Base-by-base conservation (phyloP, 495 filamentous ascomycete genomes). In the Penicillium cataractarum region DNA sequence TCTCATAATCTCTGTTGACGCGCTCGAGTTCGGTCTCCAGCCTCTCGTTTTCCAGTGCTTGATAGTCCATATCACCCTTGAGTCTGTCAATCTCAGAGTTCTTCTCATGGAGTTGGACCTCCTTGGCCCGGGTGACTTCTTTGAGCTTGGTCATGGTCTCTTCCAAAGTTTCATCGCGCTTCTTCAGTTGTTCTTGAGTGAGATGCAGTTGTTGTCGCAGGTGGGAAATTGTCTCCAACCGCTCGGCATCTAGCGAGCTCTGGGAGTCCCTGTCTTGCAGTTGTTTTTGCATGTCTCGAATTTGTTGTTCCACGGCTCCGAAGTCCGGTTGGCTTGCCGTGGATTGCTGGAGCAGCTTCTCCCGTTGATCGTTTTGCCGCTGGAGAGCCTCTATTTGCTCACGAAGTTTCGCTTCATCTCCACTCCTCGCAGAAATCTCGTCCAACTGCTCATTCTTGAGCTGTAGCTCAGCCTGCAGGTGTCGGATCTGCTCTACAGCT, bases 1-100 rank as follows among this genome's bases (percentile, higher is more conserved):
- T 58, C 27, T 71, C 65, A 55, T 75, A 73, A 4, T 78, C 71
- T 6, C 65, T 65, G 31, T 80, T 71, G 1, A 74, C 68, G 12
- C 68, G 69, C 4, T 75, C 70, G n/a, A 78, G 33, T 19, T 82
- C 71, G 8, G 68, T 66, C 22, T 80, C 77, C 13, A 80, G 66
- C 44, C 67, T 76, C 37, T 72, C 74, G 31, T 74, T 75, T 27
- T 77, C 70, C 19, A 77, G 58, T 4, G 65, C 66, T 7, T 75
- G 73, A 22, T 76, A 66, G n/a, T 75, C 71, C 37, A 74, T 68
- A 50, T 78, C 71, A 1, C 65, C 64, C 31, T 74, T 73, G 29
- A 93, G 69, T 12, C 64, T 65, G 19, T 80, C 79, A 50, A 80
- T 78, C 50, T 76, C 74, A 0, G 69, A 54, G 42, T 78, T 75